Conservation (phyloP, 768 basidiomycete species). For the Boletus coccyginus region DNA sequence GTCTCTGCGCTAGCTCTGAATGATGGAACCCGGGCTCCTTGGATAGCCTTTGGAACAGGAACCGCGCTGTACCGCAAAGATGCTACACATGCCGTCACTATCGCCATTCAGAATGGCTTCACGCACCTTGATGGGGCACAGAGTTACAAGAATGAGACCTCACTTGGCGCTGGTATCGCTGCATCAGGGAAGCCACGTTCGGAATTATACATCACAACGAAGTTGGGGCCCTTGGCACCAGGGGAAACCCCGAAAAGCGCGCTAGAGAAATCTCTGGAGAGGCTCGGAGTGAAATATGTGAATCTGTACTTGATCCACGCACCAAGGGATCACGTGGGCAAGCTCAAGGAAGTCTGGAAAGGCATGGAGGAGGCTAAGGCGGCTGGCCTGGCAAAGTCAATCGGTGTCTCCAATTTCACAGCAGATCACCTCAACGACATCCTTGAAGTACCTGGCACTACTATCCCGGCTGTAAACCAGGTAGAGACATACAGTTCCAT, state of each 20-base stretch:
- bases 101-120: conserved; percentile 55
- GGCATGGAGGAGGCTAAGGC: conserved; percentile 56
- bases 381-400: conserved; percentile 39
- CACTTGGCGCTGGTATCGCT: conserved; percentile 49
- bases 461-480: conserved; percentile 55
- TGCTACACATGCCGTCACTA: conserved; percentile 35
- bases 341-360: conserved; percentile 53
- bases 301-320: conserved; percentile 65
- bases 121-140: conserved; percentile 70
- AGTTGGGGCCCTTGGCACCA: conserved; percentile 36
- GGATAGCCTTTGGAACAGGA: conserved; percentile 63
- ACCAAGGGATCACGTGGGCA: conserved; percentile 38
- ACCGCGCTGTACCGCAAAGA: conserved; percentile 49
- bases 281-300: conserved; percentile 52
- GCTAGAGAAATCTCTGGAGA: conserved; percentile 51
- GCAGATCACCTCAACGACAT: conserved; percentile 42
- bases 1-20: conserved; percentile 45
- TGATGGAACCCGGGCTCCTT: conserved; percentile 51
- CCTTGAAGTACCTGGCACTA: conserved; percentile 37
- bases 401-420: conserved; percentile 58
- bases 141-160: conserved; percentile 53
- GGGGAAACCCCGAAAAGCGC: conserved; percentile 48
- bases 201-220: conserved; percentile 62
- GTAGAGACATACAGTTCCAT: conserved; percentile 19
- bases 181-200: conserved; percentile 50